A percentile compares a stretch with the other conserved stretches of the same genome.
phyloP scores from a whole-genome alignment of 2,329 filamentous ascomycete species.

The Niveomyces coronatus region DNA sequence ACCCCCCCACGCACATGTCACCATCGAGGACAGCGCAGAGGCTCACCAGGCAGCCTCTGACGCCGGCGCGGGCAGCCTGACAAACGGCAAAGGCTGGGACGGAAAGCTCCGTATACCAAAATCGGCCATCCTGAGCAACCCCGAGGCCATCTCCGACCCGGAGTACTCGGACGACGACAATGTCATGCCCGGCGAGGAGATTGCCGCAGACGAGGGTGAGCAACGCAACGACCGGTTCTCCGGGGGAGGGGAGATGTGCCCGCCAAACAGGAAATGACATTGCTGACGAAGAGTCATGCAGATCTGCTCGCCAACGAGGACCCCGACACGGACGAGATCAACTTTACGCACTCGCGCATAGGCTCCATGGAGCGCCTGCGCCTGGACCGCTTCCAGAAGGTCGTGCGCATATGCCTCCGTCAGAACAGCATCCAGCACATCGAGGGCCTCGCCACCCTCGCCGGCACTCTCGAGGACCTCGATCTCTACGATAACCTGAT shows the following conservation, averaged over 20 bases:
- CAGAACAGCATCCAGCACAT: conserved; percentile 83
- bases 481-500: conserved; percentile 97
- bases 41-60: neutral
- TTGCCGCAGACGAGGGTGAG: conserved; percentile 71
- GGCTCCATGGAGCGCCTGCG: conserved; percentile 64
- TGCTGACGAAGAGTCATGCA: conserved; percentile 21
- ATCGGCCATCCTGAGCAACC: conserved; percentile 53
- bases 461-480: conserved; percentile 63
- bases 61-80: conserved; percentile 34
- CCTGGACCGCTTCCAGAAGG: conserved; percentile 73
- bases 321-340: conserved; percentile 63
- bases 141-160: conserved; percentile 72
- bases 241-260: neutral
- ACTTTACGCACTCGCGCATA: conserved; percentile 81
- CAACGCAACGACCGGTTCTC: too few relatives aligned
- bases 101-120: conserved; percentile 70
- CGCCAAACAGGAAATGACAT: neutral
- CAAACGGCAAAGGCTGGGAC: conserved; percentile 66
- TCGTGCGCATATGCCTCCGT: conserved; percentile 73
- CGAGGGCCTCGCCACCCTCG: conserved; percentile 58
- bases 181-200: conserved; percentile 60
- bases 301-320: conserved; percentile 53
- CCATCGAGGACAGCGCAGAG: conserved; percentile 32
- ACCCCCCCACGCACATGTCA: conserved; percentile 34
- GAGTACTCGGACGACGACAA: conserved; percentile 71